A percentile compares a stretch with the other conserved stretches of the same genome.
Evolutionary conservation across 306 rosid genomes (phyloP).

Genomic region (Cicer bijugum): DNA sequence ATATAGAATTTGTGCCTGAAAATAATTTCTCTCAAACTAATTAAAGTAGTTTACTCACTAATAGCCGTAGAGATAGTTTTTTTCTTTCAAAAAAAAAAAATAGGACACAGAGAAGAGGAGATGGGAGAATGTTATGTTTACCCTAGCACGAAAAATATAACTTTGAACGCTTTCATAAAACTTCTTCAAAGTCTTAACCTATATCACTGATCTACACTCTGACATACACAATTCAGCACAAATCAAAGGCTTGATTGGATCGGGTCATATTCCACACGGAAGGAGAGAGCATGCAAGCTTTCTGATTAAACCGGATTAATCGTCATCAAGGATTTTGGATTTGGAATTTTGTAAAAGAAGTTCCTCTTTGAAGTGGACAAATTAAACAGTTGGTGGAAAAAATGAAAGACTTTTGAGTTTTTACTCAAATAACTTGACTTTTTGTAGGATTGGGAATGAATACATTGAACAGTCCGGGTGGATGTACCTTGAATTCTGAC

Average conservation of each 20-base stretch:
- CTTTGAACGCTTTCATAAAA: no score
- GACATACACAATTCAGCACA: no score
- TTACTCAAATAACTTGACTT: conserved; percentile 33
- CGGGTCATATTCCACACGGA: background rate
- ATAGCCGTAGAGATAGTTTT: background rate
- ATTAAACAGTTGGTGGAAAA: background rate
- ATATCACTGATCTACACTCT: no score
- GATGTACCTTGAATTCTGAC: no score
- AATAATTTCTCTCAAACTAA: background rate
- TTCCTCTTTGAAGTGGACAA: conserved; percentile 11
- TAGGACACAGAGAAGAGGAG: background rate
- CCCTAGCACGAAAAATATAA: no score
- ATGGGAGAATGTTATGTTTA: background rate
- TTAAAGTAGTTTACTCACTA: background rate
- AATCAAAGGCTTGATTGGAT: no score
- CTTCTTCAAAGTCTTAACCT: no score
- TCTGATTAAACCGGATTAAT: conserved; percentile 4
- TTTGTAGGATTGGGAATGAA: conserved; percentile 16
- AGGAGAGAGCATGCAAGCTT: background rate
- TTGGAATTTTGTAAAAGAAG: background rate
- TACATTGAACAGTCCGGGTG: conserved; percentile 23
- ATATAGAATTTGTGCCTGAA: no score
- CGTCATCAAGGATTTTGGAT: background rate
- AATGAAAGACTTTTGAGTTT: background rate
- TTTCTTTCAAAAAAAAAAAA: no score